phyloP scores from a whole-genome alignment of 306 rosid species.

The Morella rubra region DNA sequence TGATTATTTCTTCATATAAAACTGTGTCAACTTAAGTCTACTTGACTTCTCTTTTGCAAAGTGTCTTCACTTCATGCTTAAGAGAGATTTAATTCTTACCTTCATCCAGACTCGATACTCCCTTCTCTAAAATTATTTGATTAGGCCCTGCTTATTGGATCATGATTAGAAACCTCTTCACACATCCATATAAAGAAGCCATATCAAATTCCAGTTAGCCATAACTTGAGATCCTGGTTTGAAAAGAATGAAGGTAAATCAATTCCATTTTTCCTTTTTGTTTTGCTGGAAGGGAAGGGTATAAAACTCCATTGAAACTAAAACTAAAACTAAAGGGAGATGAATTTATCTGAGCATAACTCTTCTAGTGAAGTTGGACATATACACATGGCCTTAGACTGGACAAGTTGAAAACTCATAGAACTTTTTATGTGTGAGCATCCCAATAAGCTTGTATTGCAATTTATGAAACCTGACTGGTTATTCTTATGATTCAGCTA shows the following conservation, averaged over 20 bases:
- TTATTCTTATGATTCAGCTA: background rate
- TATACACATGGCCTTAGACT: background rate
- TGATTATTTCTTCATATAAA: background rate
- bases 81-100: no score
- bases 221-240: background rate
- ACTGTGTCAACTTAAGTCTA: background rate
- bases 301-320: background rate
- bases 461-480: background rate
- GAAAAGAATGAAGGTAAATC: background rate
- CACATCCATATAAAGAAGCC: background rate
- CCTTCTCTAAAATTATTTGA: background rate
- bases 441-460: background rate
- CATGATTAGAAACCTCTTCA: background rate
- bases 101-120: no score
- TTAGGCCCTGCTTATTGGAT: background rate
- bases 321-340: background rate
- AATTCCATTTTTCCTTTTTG: background rate
- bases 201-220: no score
- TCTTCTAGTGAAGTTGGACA: background rate
- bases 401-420: background rate
- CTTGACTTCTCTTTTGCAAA: background rate
- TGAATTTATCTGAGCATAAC: background rate
- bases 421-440: background rate
- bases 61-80: no score
- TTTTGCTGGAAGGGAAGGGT: background rate